Base-by-base conservation (phyloP, 495 filamentous ascomycete species). In the Hypoxylon cercidicola region DNA sequence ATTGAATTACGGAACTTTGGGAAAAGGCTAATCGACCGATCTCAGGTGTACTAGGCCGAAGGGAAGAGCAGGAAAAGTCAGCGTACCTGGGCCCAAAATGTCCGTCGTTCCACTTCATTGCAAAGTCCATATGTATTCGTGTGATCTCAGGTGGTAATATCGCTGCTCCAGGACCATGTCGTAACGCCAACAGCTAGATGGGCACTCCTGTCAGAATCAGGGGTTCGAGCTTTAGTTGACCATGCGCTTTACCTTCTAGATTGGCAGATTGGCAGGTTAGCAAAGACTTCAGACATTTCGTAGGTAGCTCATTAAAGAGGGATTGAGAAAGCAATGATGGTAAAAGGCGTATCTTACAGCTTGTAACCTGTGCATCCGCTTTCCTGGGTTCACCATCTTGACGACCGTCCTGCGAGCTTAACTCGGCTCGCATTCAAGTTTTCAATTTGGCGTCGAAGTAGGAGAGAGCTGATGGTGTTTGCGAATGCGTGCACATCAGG, bases 121-220 rank as follows among this genome's bases (percentile, higher is more conserved):
- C 87, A 74, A 96, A 97, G 64, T 90, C 87, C 71, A 99, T 76
- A 77, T 93, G 90, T 73, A 99, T 89, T 59, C 89, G 82, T 56
- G 90, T 89, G 49, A 99, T 87, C 63, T 93, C 88, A 46, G 85
- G 84, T 1, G 93, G 90, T 34, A 99, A 81, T 64, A 91, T 79
- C 13, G 89, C 89, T 19, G 95, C 93, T 34, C 94, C 95, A 39
- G 89, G 87, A 47, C 95, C 95, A 71, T 87, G 72, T 65, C 89
- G 85, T 74, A 93, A 74, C 60, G 80, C 78, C 70, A 94, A 85
- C 40, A 94, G 79, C 90, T 93, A 81, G 37, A 54, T 51, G 11
- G 30, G 25, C 50, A 59, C 75, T 34, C 54, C 52, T 41, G 44
- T 74, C 30, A 70, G 64, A 57, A 45, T 73, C 25, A 69, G 64